Percentiles rank a stretch among this genome's conserved stretches.
Conservation (phyloP, 169 alveolate species). For the Hammondia hammondi region DNA sequence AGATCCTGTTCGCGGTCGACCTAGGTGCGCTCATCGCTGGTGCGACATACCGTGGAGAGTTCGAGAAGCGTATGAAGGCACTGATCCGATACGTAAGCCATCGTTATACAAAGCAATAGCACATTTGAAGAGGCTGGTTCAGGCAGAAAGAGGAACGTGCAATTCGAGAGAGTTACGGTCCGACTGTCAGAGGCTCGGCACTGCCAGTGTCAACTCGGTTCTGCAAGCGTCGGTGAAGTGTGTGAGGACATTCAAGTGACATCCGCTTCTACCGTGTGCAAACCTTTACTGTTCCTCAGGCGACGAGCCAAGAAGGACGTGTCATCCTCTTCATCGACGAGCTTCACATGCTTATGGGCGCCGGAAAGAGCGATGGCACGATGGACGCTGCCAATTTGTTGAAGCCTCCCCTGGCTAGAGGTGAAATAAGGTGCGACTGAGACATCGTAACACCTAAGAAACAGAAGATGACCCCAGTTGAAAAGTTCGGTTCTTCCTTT, state of each 20-base stretch:
- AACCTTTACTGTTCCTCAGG: constrained; percentile 55
- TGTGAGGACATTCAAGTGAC: no score
- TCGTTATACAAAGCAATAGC: constrained; percentile 22
- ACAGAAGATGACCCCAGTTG: not conserved
- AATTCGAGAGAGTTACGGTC: not conserved
- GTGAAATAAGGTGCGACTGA: constrained; percentile 82
- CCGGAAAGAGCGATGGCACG: constrained; percentile 86
- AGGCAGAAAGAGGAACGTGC: not conserved
- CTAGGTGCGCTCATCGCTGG: constrained; percentile 84
- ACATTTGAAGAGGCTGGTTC: no score
- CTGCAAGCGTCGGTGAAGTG: no score
- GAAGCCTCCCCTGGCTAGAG: constrained; percentile 90
- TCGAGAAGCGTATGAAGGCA: constrained; percentile 78
- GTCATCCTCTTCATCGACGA: constrained; percentile 85
- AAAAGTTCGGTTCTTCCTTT: not conserved
- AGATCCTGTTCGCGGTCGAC: constrained; percentile 71
- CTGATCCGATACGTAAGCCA: constrained; percentile 79
- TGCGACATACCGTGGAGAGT: constrained; percentile 90
- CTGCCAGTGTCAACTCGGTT: no score
- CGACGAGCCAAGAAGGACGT: constrained; percentile 85
- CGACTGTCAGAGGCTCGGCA: not conserved
- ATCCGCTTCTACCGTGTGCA: not conserved
- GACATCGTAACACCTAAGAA: not conserved
- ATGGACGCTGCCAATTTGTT: constrained; percentile 90
- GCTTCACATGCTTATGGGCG: constrained; percentile 88